Conservation (phyloP, 352 stramenopile species). For the Globisporangium parvum region DNA sequence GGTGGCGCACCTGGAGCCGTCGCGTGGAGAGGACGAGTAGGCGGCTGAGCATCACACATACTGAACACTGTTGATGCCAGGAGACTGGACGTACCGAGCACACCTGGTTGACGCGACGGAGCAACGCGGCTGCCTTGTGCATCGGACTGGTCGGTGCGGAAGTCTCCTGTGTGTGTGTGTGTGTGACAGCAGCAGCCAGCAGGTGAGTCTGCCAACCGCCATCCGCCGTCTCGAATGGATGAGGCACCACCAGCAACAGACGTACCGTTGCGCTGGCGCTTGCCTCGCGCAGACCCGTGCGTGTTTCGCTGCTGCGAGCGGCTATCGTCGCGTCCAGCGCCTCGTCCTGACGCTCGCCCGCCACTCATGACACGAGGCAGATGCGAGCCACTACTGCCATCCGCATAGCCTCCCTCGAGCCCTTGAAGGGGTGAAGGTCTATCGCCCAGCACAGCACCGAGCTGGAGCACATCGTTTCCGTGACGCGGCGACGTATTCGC, state of each 20-base stretch:
- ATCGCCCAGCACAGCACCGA: neutral
- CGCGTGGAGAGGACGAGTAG: neutral
- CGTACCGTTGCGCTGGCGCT: slow-evolving; percentile 1
- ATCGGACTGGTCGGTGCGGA: neutral
- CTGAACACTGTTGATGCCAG: too few relatives aligned
- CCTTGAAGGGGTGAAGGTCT: too few relatives aligned
- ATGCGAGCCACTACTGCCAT: too few relatives aligned
- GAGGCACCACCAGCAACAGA: neutral
- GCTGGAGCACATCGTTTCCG: neutral
- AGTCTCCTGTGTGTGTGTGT: slow-evolving; percentile 2
- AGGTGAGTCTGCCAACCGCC: neutral
- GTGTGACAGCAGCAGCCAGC: neutral
- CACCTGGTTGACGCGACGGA: neutral
- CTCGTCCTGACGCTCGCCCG: neutral
- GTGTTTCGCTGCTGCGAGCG: neutral
- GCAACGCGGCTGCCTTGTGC: neutral
- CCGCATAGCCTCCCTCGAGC: too few relatives aligned
- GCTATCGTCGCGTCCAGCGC: neutral
- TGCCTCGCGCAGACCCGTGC: neutral
- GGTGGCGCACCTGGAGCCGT: neutral
- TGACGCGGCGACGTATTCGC: neutral
- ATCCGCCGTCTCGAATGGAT: neutral
- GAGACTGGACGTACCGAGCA: slow-evolving; percentile 6
- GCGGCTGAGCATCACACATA: neutral
- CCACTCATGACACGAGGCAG: too few relatives aligned